Evolutionary conservation across 768 basidiomycete genomes (phyloP), one percentile per base, ranked within the genome.

Genomic region (Tylopilus subfusipes): DNA sequence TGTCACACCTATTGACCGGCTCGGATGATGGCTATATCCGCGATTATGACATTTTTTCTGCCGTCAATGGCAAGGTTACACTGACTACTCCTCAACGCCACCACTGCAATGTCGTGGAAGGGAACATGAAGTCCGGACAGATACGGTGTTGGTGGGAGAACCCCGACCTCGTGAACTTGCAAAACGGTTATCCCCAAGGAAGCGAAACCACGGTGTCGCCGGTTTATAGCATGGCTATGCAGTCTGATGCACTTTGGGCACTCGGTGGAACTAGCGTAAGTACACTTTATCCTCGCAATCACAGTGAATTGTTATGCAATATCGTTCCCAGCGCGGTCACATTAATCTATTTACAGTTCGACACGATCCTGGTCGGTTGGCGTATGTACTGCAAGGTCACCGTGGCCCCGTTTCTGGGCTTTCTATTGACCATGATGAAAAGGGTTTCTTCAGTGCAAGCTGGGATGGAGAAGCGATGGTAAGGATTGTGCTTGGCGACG

Each of bases 11-110:
- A 21, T 70, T 96, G 30, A 95, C 95, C 14, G 94, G 94, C 33
- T 91, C 90, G 13, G 89, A 96, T 60, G 94, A 98, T 67, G 95
- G 94, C 10, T 94, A 92, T 61, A 88, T 98, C 42, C 83, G 94
- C 34, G 82, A 91, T 73, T 98, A 95, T 72, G 93, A 98, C 69
- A 82, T 96, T 45, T 97, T 92, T 71, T 68, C 87, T 38, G 84
- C 90, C 36, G 86, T 93, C 38, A 98, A 98, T 68, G 85, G 93
- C 52, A 90, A 90, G 66, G 82, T 82, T 33, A 86, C 91, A 62
- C 78, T 97, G 59, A 93, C 88, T 22, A 89, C 92, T 18, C 92
- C 91, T 42, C 93, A 95, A 68, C 77, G 92, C 53, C 86, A 89
- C 55, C 90, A 94, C 59, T 90, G 90, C 43, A 89, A 90, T 50